Evolutionary conservation across 768 basidiomycete species (phyloP).

Genomic region (Termitomyces bulborhizus): DNA sequence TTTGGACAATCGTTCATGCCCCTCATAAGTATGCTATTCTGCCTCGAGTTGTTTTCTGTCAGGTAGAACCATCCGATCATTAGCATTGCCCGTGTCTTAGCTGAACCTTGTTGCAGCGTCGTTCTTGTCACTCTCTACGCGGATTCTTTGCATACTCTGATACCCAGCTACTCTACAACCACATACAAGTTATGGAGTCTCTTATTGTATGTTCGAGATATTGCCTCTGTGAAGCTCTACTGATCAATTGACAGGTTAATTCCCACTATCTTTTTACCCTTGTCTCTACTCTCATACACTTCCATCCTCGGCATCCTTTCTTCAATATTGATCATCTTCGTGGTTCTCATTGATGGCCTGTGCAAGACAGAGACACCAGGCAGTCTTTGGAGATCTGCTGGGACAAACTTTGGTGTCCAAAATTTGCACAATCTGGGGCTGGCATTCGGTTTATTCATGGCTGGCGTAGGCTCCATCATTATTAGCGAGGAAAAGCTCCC

Average conservation of each 20-base stretch:
- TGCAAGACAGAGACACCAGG: slow-evolving; percentile 69
- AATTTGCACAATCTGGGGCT: slow-evolving; percentile 60
- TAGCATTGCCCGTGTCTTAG: not conserved
- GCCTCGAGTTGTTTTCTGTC: slow-evolving; percentile 81
- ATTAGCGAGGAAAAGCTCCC: not conserved
- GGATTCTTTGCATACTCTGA: slow-evolving; percentile 73
- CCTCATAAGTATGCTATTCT: slow-evolving; percentile 69
- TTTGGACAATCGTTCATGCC: slow-evolving; percentile 71
- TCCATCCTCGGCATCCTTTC: slow-evolving; percentile 84
- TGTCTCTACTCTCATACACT: slow-evolving; percentile 82
- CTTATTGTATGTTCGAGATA: slow-evolving; percentile 45
- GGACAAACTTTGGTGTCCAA: slow-evolving; percentile 54
- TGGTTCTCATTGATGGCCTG: slow-evolving; percentile 80
- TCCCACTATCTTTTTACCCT: slow-evolving; percentile 81
- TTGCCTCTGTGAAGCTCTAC: not conserved
- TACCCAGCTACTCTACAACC: slow-evolving; percentile 59
- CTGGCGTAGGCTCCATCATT: slow-evolving; percentile 52
- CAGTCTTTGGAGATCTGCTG: slow-evolving; percentile 69
- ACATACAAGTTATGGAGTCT: slow-evolving; percentile 74
- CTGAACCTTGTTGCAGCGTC: slow-evolving; percentile 41
- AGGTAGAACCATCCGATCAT: slow-evolving; percentile 36
- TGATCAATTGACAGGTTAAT: slow-evolving; percentile 46
- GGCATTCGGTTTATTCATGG: slow-evolving; percentile 88
- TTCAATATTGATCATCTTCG: slow-evolving; percentile 64
- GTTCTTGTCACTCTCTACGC: slow-evolving; percentile 86